A percentile compares a stretch with the other conserved stretches of the same genome.
Evolutionary conservation across 495 filamentous ascomycete species (phyloP).

Genomic region (Penicillium paxilli): DNA sequence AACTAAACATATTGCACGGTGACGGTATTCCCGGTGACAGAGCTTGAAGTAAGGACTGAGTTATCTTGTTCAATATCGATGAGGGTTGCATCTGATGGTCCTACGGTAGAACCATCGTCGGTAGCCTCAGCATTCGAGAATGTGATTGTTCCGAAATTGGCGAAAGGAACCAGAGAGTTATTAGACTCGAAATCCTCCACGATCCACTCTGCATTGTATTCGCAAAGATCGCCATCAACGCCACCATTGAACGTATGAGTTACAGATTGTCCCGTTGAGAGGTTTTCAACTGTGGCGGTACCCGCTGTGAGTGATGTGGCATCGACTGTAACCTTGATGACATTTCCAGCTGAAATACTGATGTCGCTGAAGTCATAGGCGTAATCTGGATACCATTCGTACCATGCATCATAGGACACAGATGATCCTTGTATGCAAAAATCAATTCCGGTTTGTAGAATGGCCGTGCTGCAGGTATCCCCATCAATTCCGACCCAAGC

Average conservation of each 20-base stretch:
- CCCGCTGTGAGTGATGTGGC: conserved; percentile 46
- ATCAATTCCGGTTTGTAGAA: conserved; percentile 59
- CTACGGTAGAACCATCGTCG: conserved; percentile 19
- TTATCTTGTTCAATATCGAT: conserved; percentile 48
- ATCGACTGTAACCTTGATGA: conserved; percentile 51
- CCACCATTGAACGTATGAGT: conserved; percentile 44
- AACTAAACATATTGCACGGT: conserved; percentile 20
- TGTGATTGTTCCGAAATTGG: conserved; percentile 51
- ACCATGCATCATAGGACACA: conserved; percentile 54
- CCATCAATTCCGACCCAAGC: conserved; percentile 63
- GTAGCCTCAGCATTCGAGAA: conserved; percentile 40
- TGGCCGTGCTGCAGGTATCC: conserved; percentile 50
- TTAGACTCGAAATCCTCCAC: conserved; percentile 56
- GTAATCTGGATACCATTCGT: conserved; percentile 60
- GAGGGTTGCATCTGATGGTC: conserved; percentile 38
- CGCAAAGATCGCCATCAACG: conserved; percentile 24
- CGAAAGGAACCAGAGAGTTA: conserved; percentile 47
- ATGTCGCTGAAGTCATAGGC: conserved; percentile 53
- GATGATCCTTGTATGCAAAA: conserved; percentile 39
- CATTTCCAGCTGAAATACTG: conserved; percentile 49
- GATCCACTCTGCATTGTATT: conserved; percentile 60
- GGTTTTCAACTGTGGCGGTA: conserved; percentile 51
- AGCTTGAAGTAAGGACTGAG: conserved; percentile 42
- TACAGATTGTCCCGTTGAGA: conserved; percentile 49
- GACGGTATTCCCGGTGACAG: conserved; percentile 25